phyloP scores from a whole-genome alignment of 2,329 filamentous ascomycete genomes.

The Beauveria medogensis region DNA sequence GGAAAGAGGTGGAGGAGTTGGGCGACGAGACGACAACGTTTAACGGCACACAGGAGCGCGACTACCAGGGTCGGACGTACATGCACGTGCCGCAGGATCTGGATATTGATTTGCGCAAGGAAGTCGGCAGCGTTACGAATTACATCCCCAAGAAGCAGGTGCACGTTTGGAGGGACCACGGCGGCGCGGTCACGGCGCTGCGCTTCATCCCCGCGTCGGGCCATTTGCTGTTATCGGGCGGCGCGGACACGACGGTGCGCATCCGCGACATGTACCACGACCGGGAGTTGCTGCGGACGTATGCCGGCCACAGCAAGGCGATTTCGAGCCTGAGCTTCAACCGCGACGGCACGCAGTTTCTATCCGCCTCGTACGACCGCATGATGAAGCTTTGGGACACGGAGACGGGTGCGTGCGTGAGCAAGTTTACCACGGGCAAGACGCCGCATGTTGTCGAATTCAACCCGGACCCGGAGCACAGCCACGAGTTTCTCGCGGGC shows the following conservation, averaged over 20 bases:
- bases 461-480: slow-evolving; percentile 69
- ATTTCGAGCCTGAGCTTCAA: slow-evolving; percentile 89
- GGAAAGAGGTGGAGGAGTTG: slow-evolving; percentile 50
- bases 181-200: slow-evolving; percentile 77
- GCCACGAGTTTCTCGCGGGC: slow-evolving; percentile 87
- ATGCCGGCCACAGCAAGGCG: slow-evolving; percentile 80
- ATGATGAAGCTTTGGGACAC: slow-evolving; percentile 98
- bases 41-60: slow-evolving; percentile 72
- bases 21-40: slow-evolving; percentile 79
- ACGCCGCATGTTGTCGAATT: slow-evolving; percentile 93
- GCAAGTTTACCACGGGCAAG: slow-evolving; percentile 86
- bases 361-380: slow-evolving; percentile 87
- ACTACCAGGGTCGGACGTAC: slow-evolving; percentile 93
- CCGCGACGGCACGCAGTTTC: slow-evolving; percentile 70
- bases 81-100: slow-evolving; percentile 95
- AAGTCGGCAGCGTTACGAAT: slow-evolving; percentile 72
- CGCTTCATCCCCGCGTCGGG: slow-evolving; percentile 85
- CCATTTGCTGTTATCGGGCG: slow-evolving; percentile 81
- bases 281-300: slow-evolving; percentile 82
- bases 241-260: slow-evolving; percentile 83
- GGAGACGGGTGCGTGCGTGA: slow-evolving; percentile 82
- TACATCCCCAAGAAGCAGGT: slow-evolving; percentile 92
- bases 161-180: slow-evolving; percentile 78
- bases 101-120: slow-evolving; percentile 77
- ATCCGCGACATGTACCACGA: slow-evolving; percentile 93